Conservation (phyloP, 1,284 basidiomycete species). For the Naganishia albida region DNA sequence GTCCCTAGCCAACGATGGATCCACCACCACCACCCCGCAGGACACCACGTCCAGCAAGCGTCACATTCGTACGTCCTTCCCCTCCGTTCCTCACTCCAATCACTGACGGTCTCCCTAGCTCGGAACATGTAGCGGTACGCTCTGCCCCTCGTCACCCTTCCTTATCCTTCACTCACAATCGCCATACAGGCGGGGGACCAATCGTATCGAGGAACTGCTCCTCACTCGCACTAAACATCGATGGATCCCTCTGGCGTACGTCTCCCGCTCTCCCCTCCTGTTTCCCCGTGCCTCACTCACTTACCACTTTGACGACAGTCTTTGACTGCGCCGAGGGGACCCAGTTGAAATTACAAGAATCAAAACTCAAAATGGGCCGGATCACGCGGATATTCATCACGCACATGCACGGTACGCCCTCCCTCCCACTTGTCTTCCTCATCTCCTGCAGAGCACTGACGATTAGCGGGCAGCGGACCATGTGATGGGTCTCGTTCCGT, state of each 20-base stretch:
- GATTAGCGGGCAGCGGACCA: constrained; percentile 66
- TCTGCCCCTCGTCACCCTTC: not conserved
- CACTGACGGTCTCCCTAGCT: constrained; percentile 38
- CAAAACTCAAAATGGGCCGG: constrained; percentile 61
- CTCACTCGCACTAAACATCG: constrained; percentile 53
- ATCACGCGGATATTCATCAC: constrained; percentile 80
- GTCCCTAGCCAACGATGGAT: not conserved
- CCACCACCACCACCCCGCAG: not conserved
- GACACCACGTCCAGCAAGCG: not conserved
- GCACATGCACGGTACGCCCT: constrained; percentile 73
- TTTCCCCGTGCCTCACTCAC: not conserved
- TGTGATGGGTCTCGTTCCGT: constrained; percentile 73
- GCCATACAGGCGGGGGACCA: constrained; percentile 49
- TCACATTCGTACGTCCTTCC: constrained; percentile 30
- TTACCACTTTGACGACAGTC: constrained; percentile 58
- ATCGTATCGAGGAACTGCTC: constrained; percentile 51
- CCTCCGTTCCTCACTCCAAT: no score
- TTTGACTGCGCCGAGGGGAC: constrained; percentile 88
- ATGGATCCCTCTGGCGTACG: constrained; percentile 53
- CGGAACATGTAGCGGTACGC: constrained; percentile 52
- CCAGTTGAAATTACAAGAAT: constrained; percentile 72
- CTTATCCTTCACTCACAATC: not conserved
- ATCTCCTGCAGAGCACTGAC: not conserved
- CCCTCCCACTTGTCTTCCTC: not conserved
- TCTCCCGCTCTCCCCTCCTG: not conserved